Conservation (phyloP, 1,284 basidiomycete species). For the Ganoderma multipileum region DNA sequence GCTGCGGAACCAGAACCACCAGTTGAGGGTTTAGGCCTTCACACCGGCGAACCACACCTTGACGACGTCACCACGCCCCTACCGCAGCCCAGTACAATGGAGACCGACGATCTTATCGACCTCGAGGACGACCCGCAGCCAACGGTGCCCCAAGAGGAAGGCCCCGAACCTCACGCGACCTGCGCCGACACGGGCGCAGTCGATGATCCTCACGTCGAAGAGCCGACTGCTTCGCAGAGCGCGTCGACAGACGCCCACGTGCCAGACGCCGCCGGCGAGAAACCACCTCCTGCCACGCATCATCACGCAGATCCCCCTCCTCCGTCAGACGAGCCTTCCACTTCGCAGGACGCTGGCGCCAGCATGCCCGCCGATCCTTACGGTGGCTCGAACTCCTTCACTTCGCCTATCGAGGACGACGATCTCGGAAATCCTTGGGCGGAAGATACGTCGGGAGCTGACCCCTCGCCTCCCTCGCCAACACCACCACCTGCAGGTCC, state of each 20-base stretch:
- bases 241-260: conserved; percentile 2
- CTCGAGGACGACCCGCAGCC: conserved; percentile 5
- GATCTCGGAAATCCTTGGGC: background rate
- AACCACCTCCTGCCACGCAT: background rate
- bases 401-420: background rate
- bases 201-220: conserved; percentile 1
- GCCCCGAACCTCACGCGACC: background rate
- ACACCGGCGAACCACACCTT: background rate
- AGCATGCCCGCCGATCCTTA: conserved; percentile 6
- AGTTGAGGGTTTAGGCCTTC: conserved; percentile 7
- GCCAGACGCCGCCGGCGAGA: conserved; percentile 9
- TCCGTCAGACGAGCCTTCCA: background rate
- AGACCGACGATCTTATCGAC: conserved; percentile 1
- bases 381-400: background rate
- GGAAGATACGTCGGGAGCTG: background rate
- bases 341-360: background rate
- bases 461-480: background rate
- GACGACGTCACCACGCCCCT: background rate
- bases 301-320: background rate
- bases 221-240: background rate
- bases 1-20: background rate
- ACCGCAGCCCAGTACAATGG: background rate
- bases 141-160: background rate
- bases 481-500: background rate
- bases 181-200: background rate